A percentile compares a stretch with the other conserved stretches of the same genome.
Evolutionary conservation across 2,329 filamentous ascomycete species (phyloP).

Genomic region (Talaromyces sp.): DNA sequence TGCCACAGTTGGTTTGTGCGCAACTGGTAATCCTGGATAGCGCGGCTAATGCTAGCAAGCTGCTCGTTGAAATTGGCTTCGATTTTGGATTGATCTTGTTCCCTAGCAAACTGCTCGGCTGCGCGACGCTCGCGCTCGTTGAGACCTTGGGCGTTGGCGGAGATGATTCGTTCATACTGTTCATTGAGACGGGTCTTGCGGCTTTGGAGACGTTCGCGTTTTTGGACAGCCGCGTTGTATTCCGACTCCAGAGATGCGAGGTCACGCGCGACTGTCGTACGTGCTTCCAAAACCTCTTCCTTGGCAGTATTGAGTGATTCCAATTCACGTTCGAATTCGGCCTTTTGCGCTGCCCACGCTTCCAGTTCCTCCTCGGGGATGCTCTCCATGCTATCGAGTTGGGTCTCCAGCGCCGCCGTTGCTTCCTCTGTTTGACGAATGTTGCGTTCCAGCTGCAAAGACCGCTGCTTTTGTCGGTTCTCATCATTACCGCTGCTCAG

Average conservation of each 20-base stretch:
- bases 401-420: conserved; percentile 47
- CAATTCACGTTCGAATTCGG: conserved; percentile 50
- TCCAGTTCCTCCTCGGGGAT: conserved; percentile 53
- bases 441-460: conserved; percentile 57
- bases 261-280: conserved; percentile 48
- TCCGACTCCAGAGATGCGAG: conserved; percentile 50
- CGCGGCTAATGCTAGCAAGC: conserved; percentile 35
- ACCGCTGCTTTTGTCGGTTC: conserved; percentile 57
- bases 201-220: conserved; percentile 55
- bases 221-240: conserved; percentile 46
- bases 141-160: conserved; percentile 53
- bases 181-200: conserved; percentile 55
- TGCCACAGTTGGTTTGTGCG: conserved; percentile 40
- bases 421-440: conserved; percentile 60
- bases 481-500: conserved; percentile 57
- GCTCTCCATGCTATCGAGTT: conserved; percentile 51
- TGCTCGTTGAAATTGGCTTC: conserved; percentile 40
- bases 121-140: conserved; percentile 49
- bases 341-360: conserved; percentile 49
- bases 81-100: conserved; percentile 40
- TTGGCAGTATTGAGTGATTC: conserved; percentile 47
- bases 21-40: conserved; percentile 39
- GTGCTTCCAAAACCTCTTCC: conserved; percentile 46
- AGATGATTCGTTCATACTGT: conserved; percentile 55
- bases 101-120: conserved; percentile 41